Evolutionary conservation across 1,284 basidiomycete species (phyloP).

Genomic region (Cerioporus squamosus): DNA sequence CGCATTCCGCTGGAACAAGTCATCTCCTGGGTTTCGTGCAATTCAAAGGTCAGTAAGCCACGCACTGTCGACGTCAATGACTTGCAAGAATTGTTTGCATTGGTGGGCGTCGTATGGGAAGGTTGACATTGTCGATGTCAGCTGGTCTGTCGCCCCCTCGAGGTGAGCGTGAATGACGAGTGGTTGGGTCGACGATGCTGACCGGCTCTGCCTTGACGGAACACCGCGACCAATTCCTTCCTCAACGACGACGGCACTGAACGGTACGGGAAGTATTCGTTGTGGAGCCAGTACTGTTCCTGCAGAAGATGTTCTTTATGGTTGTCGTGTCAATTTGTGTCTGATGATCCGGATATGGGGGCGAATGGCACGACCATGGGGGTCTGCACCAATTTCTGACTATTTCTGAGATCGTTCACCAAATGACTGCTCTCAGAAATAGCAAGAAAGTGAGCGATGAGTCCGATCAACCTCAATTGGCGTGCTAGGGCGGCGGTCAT

Average conservation of each 20-base stretch:
- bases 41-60: neutral
- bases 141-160: conserved; percentile 21
- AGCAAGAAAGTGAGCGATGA: too few species aligned
- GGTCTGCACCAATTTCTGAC: too few species aligned
- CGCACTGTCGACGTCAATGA: conserved; percentile 24
- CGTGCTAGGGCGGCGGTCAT: too few species aligned
- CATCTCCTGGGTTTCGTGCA: neutral
- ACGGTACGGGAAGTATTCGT: conserved; percentile 35
- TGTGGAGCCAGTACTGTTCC: conserved; percentile 36
- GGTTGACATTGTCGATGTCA: conserved; percentile 32
- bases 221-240: conserved; percentile 22
- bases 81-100: conserved; percentile 28
- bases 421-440: too few species aligned
- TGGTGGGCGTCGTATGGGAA: conserved; percentile 29
- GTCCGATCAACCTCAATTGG: too few species aligned
- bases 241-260: conserved; percentile 9
- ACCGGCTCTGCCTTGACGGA: conserved; percentile 31
- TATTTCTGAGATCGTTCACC: too few species aligned
- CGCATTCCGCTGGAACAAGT: conserved; percentile 9
- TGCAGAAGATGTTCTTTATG: conserved; percentile 28
- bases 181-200: neutral
- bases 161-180: neutral
- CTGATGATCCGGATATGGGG: neutral
- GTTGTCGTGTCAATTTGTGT: neutral
- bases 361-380: neutral